These are phyloP conservation scores for Fusarium nygamai DNA, from an alignment of 2,329 filamentous ascomycete species.

Conservation along the genomic window DNA sequence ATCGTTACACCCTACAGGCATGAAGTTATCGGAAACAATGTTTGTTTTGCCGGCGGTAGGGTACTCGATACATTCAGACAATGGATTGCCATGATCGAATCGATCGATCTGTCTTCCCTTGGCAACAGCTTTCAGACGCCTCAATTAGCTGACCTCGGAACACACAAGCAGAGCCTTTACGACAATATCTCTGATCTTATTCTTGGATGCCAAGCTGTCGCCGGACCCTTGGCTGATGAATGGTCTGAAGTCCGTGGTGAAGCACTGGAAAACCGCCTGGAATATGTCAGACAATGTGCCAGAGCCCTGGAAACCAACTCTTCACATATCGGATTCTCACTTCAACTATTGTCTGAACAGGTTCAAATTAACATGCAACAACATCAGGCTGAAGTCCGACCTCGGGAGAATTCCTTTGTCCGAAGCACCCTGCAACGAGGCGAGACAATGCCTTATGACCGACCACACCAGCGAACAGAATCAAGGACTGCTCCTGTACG, in stretches of 20 bases:
- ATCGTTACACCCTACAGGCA: constrained; percentile 83
- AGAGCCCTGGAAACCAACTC: constrained; percentile 87
- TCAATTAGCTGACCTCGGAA: constrained; percentile 85
- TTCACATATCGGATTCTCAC: constrained; percentile 85
- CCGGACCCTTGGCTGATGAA: constrained; percentile 90
- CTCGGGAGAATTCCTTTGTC: constrained; percentile 58
- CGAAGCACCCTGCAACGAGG: constrained; percentile 65
- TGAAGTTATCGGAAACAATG: constrained; percentile 80
- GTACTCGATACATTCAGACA: constrained; percentile 90
- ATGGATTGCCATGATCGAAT: constrained; percentile 91
- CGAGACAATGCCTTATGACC: constrained; percentile 66
- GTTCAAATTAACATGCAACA: constrained; percentile 68
- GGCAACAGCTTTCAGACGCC: constrained; percentile 83
- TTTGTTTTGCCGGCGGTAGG: constrained; percentile 81
- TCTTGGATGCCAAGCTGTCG: constrained; percentile 88
- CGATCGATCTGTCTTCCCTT: constrained; percentile 85
- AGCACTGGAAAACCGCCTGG: constrained; percentile 85
- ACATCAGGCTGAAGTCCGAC: constrained; percentile 50
- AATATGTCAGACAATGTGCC: constrained; percentile 79
- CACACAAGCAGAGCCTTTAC: constrained; percentile 92
- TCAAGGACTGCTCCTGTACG: constrained; percentile 59
- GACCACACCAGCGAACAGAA: constrained; percentile 65
- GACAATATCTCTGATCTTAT: constrained; percentile 92
- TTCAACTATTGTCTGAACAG: constrained; percentile 87
- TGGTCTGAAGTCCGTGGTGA: constrained; percentile 94